Conservation (phyloP, 2,329 filamentous ascomycete genomes). For the Aspergillus ruber region DNA sequence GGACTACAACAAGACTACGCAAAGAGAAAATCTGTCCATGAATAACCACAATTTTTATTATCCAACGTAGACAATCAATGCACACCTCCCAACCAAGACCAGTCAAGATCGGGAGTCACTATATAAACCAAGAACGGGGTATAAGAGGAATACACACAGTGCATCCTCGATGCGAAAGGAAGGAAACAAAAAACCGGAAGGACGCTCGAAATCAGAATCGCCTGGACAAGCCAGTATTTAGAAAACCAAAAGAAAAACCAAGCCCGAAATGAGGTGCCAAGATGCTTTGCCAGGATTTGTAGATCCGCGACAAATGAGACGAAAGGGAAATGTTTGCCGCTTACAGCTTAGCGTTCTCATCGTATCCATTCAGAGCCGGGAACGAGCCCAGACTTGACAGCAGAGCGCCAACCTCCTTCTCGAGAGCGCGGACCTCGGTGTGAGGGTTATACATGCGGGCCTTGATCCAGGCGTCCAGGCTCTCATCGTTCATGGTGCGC, state of each 20-base stretch:
- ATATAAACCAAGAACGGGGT: slow-evolving; percentile 14
- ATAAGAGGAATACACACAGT: slow-evolving; percentile 12
- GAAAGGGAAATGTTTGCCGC: slow-evolving; percentile 5
- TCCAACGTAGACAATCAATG: too few relatives aligned
- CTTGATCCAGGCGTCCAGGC: slow-evolving; percentile 44
- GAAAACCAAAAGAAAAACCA: slow-evolving; percentile 2
- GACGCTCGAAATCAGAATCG: slow-evolving; percentile 15
- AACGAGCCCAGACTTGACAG: slow-evolving; percentile 29
- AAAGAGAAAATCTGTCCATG: too few relatives aligned
- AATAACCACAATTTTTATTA: too few relatives aligned
- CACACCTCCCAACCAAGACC: neutral
- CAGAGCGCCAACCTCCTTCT: slow-evolving; percentile 41
- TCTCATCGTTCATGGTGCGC: slow-evolving; percentile 36
- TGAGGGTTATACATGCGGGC: slow-evolving; percentile 46
- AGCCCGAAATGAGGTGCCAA: neutral
- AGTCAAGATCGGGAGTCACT: neutral
- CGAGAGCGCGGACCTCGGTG: slow-evolving; percentile 40
- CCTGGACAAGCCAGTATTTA: slow-evolving; percentile 12
- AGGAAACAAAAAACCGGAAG: slow-evolving; percentile 6
- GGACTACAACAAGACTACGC: too few relatives aligned
- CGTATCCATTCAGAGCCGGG: slow-evolving; percentile 19
- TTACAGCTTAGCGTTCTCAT: slow-evolving; percentile 31
- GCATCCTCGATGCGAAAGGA: slow-evolving; percentile 11
- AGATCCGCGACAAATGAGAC: neutral
- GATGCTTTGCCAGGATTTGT: neutral